Evolutionary conservation across 768 basidiomycete species (phyloP).

Genomic region (Hypholoma fasciculare): DNA sequence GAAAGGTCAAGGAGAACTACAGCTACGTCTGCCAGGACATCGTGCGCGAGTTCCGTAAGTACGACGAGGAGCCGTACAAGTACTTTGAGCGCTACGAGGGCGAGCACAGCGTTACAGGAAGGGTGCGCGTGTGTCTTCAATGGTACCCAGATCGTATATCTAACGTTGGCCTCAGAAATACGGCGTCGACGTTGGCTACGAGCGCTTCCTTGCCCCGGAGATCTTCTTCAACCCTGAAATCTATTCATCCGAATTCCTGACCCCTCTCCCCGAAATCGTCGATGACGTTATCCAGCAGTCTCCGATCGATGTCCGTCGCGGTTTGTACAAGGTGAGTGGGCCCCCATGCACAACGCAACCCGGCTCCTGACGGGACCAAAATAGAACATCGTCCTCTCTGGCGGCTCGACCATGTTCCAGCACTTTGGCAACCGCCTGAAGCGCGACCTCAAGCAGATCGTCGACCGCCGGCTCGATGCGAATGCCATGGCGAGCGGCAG

Average conservation of each 20-base stretch:
- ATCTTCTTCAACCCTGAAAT: slow-evolving; percentile 99
- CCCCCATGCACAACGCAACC: neutral
- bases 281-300: slow-evolving; percentile 95
- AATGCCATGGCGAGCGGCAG: slow-evolving; percentile 76
- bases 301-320: slow-evolving; percentile 95
- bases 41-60: slow-evolving; percentile 98
- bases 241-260: slow-evolving; percentile 95
- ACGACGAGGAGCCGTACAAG: slow-evolving; percentile 94
- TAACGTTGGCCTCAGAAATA: slow-evolving; percentile 67
- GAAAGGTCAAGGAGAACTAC: slow-evolving; percentile 96
- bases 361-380: neutral
- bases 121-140: slow-evolving; percentile 48
- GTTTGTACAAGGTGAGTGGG: slow-evolving; percentile 83
- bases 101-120: slow-evolving; percentile 89
- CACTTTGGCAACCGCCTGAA: slow-evolving; percentile 97
- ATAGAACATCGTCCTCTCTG: slow-evolving; percentile 95
- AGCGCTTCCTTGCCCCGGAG: slow-evolving; percentile 98
- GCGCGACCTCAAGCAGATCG: slow-evolving; percentile 91
- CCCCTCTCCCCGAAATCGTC: slow-evolving; percentile 93
- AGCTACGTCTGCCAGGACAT: slow-evolving; percentile 99
- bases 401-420: slow-evolving; percentile 99
- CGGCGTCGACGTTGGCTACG: slow-evolving; percentile 91
- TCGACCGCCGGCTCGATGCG: slow-evolving; percentile 85
- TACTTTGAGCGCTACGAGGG: slow-evolving; percentile 93
- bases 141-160: neutral